Evolutionary conservation across 495 filamentous ascomycete genomes (phyloP).

Genomic region (Hypoxylon perforatum): DNA sequence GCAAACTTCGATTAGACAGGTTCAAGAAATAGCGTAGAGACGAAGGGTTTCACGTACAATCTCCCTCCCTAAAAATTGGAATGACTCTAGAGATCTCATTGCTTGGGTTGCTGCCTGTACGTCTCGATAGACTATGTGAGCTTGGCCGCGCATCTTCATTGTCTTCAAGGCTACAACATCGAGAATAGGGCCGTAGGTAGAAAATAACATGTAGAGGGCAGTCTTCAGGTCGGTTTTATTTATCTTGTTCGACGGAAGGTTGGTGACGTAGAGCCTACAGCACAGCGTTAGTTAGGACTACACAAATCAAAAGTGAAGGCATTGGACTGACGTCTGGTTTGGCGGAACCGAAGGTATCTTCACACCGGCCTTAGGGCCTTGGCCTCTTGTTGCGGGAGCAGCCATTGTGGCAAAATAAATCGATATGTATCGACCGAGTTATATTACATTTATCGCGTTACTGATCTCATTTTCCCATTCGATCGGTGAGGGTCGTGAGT

Average conservation of each 20-base stretch:
- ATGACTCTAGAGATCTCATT: conserved; percentile 85
- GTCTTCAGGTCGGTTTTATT: conserved; percentile 84
- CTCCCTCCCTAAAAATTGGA: conserved; percentile 86
- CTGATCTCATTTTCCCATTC: not conserved
- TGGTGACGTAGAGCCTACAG: conserved; percentile 83
- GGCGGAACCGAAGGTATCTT: conserved; percentile 63
- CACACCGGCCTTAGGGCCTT: conserved; percentile 40
- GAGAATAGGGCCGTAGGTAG: conserved; percentile 91
- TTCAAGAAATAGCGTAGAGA: not conserved
- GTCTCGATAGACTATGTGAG: conserved; percentile 91
- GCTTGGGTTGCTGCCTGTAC: conserved; percentile 88
- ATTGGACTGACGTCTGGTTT: conserved; percentile 75
- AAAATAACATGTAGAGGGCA: conserved; percentile 90
- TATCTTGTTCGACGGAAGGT: conserved; percentile 84
- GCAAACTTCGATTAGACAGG: conserved; percentile 36
- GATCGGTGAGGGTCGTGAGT: too few species aligned
- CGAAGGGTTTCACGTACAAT: conserved; percentile 69
- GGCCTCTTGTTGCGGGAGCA: conserved; percentile 30
- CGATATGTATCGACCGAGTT: not conserved
- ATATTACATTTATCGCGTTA: not conserved
- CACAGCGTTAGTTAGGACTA: conserved; percentile 45
- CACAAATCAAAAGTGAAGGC: not conserved
- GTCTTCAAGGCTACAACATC: conserved; percentile 94
- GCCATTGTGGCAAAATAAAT: conserved; percentile 12
- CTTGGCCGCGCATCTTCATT: conserved; percentile 91